Conservation (phyloP, 192 early-diverging fungal species). For the Entomortierella parvispora region DNA sequence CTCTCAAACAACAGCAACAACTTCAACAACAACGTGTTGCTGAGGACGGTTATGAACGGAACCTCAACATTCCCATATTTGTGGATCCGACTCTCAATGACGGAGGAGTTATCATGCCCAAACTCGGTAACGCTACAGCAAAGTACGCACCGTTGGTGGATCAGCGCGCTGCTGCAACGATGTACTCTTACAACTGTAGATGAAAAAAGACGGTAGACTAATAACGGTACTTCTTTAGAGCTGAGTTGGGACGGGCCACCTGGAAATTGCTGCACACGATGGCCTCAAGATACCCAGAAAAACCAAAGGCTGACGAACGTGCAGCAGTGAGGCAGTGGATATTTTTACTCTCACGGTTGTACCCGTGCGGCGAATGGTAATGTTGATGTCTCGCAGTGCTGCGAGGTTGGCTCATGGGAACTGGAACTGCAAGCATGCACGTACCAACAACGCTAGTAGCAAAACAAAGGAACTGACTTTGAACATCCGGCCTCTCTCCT, state of each 20-base stretch:
- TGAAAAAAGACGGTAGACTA: neutral
- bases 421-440: too few relatives aligned
- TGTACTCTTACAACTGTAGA: slow-evolving; percentile 4
- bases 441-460: too few relatives aligned
- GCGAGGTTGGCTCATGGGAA: neutral
- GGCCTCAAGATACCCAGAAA: slow-evolving; percentile 84
- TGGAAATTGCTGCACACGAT: slow-evolving; percentile 96
- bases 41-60: neutral
- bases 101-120: slow-evolving; percentile 57
- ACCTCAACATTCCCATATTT: slow-evolving; percentile 1
- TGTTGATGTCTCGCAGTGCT: neutral
- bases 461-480: too few relatives aligned
- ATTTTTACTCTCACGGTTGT: slow-evolving; percentile 83
- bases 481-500: too few relatives aligned
- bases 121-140: slow-evolving; percentile 53
- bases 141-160: slow-evolving; percentile 43
- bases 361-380: slow-evolving; percentile 97
- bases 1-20: neutral
- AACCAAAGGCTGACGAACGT: slow-evolving; percentile 81
- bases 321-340: slow-evolving; percentile 83
- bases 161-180: neutral
- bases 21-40: neutral
- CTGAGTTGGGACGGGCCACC: slow-evolving; percentile 86
- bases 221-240: slow-evolving; percentile 57
- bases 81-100: slow-evolving; percentile 26